These are phyloP conservation scores for Takakia lepidozioides DNA, from an alignment of 225 moss, liverwort and hornwort species.

Conservation along the genomic window DNA sequence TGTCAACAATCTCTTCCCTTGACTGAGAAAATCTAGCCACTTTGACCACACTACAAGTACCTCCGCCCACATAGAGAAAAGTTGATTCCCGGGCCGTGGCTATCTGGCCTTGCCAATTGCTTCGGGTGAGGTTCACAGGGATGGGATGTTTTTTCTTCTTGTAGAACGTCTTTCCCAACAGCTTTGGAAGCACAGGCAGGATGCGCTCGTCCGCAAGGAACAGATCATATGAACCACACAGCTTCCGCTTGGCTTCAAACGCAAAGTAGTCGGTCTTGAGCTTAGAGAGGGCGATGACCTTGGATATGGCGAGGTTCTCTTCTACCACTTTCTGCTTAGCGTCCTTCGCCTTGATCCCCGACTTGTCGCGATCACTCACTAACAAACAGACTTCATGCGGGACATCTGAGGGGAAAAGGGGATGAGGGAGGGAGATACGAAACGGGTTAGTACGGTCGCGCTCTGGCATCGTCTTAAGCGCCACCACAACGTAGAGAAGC, in stretches of 20 bases:
- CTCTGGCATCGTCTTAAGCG: slow-evolving; percentile 53
- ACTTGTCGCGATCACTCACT: slow-evolving; percentile 39
- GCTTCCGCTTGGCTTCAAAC: slow-evolving; percentile 71
- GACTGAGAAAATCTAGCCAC: slow-evolving; percentile 67
- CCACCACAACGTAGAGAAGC: slow-evolving; percentile 47
- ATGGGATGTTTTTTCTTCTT: slow-evolving; percentile 88
- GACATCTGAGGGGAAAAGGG: slow-evolving; percentile 40
- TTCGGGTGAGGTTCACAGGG: slow-evolving; percentile 49
- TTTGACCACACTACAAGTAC: slow-evolving; percentile 76
- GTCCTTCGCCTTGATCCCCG: slow-evolving; percentile 45
- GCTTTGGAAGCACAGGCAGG: slow-evolving; percentile 54
- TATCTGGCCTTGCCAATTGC: slow-evolving; percentile 64
- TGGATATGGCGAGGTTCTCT: slow-evolving; percentile 51
- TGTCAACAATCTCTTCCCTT: slow-evolving; percentile 47
- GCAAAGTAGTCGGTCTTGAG: slow-evolving; percentile 55
- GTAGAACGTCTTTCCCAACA: slow-evolving; percentile 66
- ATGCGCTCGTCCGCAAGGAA: slow-evolving; percentile 76
- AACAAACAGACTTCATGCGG: slow-evolving; percentile 54
- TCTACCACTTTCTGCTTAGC: slow-evolving; percentile 47
- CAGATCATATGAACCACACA: slow-evolving; percentile 74
- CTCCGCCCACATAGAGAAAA: slow-evolving; percentile 53
- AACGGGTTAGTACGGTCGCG: slow-evolving; percentile 54
- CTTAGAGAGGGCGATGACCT: slow-evolving; percentile 67
- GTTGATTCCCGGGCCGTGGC: slow-evolving; percentile 50
- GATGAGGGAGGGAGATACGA: slow-evolving; percentile 46